These are phyloP conservation scores for Diaporthe helianthi DNA, from an alignment of 2,329 filamentous ascomycete species.

Conservation along the genomic window DNA sequence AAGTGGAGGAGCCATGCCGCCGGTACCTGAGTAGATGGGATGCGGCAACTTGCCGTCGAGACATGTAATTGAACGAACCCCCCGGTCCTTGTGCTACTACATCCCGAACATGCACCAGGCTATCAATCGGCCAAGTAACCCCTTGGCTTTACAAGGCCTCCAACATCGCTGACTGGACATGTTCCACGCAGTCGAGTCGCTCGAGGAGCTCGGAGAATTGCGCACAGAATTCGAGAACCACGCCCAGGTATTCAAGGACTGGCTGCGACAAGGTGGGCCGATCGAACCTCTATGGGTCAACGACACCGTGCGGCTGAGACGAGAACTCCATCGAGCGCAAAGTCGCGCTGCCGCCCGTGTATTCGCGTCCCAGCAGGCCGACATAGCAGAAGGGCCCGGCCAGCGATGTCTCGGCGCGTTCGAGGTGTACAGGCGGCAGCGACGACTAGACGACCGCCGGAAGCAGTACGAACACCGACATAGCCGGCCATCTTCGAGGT, in stretches of 20 bases:
- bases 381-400: constrained; percentile 41
- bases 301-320: constrained; percentile 57
- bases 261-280: constrained; percentile 61
- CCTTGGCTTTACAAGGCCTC: neutral
- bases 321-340: constrained; percentile 63
- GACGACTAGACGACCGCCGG: constrained; percentile 43
- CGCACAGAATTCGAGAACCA: constrained; percentile 55
- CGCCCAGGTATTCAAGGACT: constrained; percentile 59
- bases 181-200: constrained; percentile 53
- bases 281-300: constrained; percentile 63
- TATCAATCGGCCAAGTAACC: neutral
- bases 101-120: constrained; percentile 14
- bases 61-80: neutral
- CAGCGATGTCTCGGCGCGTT: constrained; percentile 63
- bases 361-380: constrained; percentile 58
- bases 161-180: neutral
- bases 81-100: constrained; percentile 22
- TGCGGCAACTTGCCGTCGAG: constrained; percentile 5
- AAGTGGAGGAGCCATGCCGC: neutral
- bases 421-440: constrained; percentile 59
- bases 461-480: constrained; percentile 45
- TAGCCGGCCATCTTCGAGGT: constrained; percentile 38
- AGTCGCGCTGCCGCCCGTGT: constrained; percentile 64
- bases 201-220: constrained; percentile 57
- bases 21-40: neutral